Conservation (phyloP, 352 stramenopile genomes). For the Pythium vanterpoolii region DNA sequence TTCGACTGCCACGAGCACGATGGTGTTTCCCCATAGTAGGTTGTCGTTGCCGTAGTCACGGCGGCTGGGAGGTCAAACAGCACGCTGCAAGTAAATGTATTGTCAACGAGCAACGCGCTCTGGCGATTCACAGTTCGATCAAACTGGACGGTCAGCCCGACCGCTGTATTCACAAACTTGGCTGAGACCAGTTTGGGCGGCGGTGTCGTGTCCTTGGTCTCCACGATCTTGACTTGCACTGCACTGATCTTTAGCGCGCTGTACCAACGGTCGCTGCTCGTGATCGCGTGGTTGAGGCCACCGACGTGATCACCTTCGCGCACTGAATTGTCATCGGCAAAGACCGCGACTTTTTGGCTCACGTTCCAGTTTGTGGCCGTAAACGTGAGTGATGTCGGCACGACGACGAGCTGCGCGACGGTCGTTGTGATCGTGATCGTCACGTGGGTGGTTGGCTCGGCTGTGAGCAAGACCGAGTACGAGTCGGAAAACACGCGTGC, state of each 20-base stretch:
- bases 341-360: conserved; percentile 33
- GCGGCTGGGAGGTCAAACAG: conserved; percentile 51
- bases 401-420: conserved; percentile 37
- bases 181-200: conserved; percentile 47
- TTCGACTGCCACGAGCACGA: conserved; percentile 46
- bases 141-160: conserved; percentile 42
- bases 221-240: conserved; percentile 49
- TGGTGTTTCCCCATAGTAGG: conserved; percentile 39
- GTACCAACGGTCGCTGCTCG: conserved; percentile 34
- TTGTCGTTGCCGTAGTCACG: conserved; percentile 18
- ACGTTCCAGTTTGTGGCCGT: conserved; percentile 49
- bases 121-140: conserved; percentile 42
- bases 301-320: conserved; percentile 41
- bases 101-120: conserved; percentile 20
- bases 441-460: conserved; percentile 43
- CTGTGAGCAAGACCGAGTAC: conserved; percentile 46
- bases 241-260: conserved; percentile 19
- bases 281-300: conserved; percentile 27
- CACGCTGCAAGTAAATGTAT: conserved; percentile 42
- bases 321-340: conserved; percentile 45
- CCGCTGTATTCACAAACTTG: conserved; percentile 51
- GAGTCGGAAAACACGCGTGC: conserved; percentile 37
- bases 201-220: conserved; percentile 57
- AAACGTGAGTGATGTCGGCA: conserved; percentile 34
- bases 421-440: conserved; percentile 29